Percentiles rank a stretch among this genome's conserved stretches.
phyloP scores from a whole-genome alignment of 345 rosid species.

The Populus deltoides region DNA sequence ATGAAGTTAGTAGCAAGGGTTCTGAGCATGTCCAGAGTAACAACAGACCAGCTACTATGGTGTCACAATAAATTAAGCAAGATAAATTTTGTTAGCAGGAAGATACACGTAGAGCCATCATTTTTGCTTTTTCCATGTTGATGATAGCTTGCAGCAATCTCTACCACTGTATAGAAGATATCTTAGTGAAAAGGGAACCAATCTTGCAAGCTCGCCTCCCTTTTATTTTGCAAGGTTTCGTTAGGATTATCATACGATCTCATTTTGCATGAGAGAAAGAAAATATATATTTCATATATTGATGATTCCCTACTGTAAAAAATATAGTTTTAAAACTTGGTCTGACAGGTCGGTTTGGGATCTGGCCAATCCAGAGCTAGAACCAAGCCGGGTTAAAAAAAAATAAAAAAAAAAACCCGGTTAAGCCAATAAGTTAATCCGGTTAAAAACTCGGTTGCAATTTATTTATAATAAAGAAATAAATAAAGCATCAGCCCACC shows the following conservation, averaged over 20 bases:
- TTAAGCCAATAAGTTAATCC: too few species aligned
- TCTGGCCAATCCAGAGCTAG: too few species aligned
- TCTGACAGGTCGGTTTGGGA: too few species aligned
- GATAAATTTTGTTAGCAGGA: slow-evolving; percentile 60
- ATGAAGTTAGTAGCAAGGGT: slow-evolving; percentile 84
- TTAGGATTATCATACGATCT: neutral
- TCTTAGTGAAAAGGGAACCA: neutral
- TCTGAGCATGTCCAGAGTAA: slow-evolving; percentile 70
- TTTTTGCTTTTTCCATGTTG: slow-evolving; percentile 74
- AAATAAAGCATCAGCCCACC: too few species aligned
- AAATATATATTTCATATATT: neutral
- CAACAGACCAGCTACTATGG: slow-evolving; percentile 76
- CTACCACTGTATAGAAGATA: neutral
- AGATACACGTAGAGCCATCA: slow-evolving; percentile 72
- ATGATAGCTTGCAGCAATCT: neutral
- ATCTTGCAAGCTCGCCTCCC: neutral
- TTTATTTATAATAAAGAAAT: too few species aligned
- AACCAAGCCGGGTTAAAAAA: too few species aligned
- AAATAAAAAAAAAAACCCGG: too few species aligned
- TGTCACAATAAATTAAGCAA: slow-evolving; percentile 59
- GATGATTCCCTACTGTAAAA: too few species aligned
- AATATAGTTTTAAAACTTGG: too few species aligned
- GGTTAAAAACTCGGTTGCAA: too few species aligned
- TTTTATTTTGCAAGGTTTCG: neutral
- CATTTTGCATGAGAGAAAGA: neutral